Conservation (phyloP, 1,139 yeast genomes). For the Lodderomyces elongisporus region DNA sequence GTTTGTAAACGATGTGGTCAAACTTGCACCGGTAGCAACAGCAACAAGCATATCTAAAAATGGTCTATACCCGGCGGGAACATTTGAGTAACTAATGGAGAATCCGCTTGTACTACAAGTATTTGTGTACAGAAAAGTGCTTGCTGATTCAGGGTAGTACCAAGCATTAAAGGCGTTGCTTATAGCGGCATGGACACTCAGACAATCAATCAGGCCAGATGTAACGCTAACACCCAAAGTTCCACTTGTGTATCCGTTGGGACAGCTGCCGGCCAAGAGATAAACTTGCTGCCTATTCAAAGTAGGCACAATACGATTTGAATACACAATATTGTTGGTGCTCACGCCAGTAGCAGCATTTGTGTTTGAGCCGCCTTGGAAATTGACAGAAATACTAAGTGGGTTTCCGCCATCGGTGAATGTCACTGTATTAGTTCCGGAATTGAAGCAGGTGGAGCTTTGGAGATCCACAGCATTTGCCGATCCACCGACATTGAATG, state of each 20-base stretch:
- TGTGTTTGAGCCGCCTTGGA: slow-evolving; percentile 9
- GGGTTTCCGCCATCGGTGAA: slow-evolving; percentile 24
- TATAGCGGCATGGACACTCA: slow-evolving; percentile 16
- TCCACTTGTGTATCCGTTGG: slow-evolving; percentile 23
- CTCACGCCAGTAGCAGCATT: not conserved
- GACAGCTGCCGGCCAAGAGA: slow-evolving; percentile 20
- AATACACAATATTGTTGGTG: slow-evolving; percentile 6
- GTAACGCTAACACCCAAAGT: slow-evolving; percentile 17
- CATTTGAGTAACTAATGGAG: slow-evolving; percentile 15
- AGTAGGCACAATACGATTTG: slow-evolving; percentile 15
- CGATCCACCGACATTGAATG: slow-evolving; percentile 24
- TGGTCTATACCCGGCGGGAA: slow-evolving; percentile 29
- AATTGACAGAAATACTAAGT: slow-evolving; percentile 16
- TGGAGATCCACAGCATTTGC: slow-evolving; percentile 17
- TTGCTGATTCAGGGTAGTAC: slow-evolving; percentile 14
- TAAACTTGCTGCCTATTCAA: slow-evolving; percentile 14
- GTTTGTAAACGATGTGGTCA: slow-evolving; percentile 12
- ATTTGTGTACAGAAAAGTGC: slow-evolving; percentile 8
- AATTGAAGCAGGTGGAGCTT: slow-evolving; percentile 16
- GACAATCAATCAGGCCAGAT: slow-evolving; percentile 18
- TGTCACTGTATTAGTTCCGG: slow-evolving; percentile 23
- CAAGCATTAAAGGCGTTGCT: slow-evolving; percentile 21
- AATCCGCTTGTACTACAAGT: slow-evolving; percentile 14
- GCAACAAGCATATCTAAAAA: slow-evolving; percentile 16
- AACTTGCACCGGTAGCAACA: slow-evolving; percentile 1